A percentile compares a stretch with the other conserved stretches of the same genome.
phyloP scores from a whole-genome alignment of 2,329 filamentous ascomycete species.

The Ophioceras dolichostomum region DNA sequence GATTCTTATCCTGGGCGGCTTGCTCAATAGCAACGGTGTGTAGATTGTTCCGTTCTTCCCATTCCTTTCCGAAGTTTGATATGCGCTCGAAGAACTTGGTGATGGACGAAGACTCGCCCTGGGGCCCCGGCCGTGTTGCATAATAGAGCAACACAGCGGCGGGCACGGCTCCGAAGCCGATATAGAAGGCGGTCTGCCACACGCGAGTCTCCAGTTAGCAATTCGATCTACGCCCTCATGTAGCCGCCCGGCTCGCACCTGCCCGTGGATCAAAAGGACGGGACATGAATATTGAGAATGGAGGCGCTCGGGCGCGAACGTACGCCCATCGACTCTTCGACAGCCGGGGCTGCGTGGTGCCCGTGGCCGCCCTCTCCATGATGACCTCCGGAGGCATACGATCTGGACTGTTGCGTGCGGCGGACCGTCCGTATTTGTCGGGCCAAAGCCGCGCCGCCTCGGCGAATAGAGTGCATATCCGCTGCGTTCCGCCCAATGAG shows the following conservation, averaged over 20 bases:
- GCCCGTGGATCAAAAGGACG: no score
- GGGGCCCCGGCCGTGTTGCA: slow-evolving; percentile 31
- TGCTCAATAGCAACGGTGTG: slow-evolving; percentile 40
- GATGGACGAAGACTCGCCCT: slow-evolving; percentile 37
- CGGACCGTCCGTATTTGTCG: slow-evolving; percentile 20
- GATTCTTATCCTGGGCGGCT: slow-evolving; percentile 43
- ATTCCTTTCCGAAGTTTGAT: slow-evolving; percentile 32
- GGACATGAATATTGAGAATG: no score
- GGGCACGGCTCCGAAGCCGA: slow-evolving; percentile 31
- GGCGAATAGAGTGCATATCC: slow-evolving; percentile 24
- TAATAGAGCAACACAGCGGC: slow-evolving; percentile 31
- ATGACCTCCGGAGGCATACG: slow-evolving; percentile 42
- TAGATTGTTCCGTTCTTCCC: slow-evolving; percentile 38
- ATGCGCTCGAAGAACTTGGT: slow-evolving; percentile 33
- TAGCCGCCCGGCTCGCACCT: no score
- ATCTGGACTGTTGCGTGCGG: slow-evolving; percentile 24
- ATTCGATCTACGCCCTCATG: no score
- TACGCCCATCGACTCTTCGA: slow-evolving; percentile 46
- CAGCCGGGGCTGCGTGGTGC: slow-evolving; percentile 21
- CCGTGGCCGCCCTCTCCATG: slow-evolving; percentile 25
- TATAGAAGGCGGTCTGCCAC: slow-evolving; percentile 34
- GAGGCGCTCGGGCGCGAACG: no score
- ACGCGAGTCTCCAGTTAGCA: neutral
- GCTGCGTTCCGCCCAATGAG: no score
- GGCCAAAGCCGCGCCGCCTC: slow-evolving; percentile 21